phyloP scores from a whole-genome alignment of 129 eudicot species.

The Chrysanthemum lavandulifolium region DNA sequence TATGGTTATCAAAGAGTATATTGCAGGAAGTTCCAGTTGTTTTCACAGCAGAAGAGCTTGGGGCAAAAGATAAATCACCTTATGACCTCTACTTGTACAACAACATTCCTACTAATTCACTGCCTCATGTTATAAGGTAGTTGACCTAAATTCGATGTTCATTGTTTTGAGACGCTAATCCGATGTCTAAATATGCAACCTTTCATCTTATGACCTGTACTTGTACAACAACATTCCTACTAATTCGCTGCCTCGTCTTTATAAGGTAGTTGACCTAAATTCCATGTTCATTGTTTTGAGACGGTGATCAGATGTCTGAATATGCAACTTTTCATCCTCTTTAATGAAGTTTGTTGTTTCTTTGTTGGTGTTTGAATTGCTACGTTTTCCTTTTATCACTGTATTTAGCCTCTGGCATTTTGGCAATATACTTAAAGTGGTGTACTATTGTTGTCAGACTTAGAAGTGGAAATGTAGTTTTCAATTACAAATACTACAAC shows the following conservation, averaged over 20 bases:
- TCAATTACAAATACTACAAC: conserved; percentile 71
- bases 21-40: conserved; percentile 68
- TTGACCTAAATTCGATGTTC: conserved; percentile 19
- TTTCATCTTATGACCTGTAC: conserved; percentile 48
- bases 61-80: conserved; percentile 68
- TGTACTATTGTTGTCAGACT: conserved; percentile 52
- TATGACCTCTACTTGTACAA: conserved; percentile 65
- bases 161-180: background rate
- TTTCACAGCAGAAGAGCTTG: conserved; percentile 69
- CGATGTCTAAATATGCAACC: background rate
- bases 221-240: conserved; percentile 61
- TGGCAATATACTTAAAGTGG: conserved; percentile 2
- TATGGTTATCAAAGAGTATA: conserved; percentile 42
- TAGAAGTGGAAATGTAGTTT: conserved; percentile 84
- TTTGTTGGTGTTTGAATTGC: too few relatives aligned
- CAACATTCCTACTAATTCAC: conserved; percentile 49
- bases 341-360: too few relatives aligned
- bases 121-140: conserved; percentile 71
- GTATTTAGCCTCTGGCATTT: conserved; percentile 20
- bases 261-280: conserved; percentile 52
- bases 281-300: background rate
- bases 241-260: conserved; percentile 54
- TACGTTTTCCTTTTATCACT: too few relatives aligned
- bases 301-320: background rate
- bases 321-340: background rate